Evolutionary conservation across 2,329 filamentous ascomycete species (phyloP).

Genomic region (Lecanicillium sp.): DNA sequence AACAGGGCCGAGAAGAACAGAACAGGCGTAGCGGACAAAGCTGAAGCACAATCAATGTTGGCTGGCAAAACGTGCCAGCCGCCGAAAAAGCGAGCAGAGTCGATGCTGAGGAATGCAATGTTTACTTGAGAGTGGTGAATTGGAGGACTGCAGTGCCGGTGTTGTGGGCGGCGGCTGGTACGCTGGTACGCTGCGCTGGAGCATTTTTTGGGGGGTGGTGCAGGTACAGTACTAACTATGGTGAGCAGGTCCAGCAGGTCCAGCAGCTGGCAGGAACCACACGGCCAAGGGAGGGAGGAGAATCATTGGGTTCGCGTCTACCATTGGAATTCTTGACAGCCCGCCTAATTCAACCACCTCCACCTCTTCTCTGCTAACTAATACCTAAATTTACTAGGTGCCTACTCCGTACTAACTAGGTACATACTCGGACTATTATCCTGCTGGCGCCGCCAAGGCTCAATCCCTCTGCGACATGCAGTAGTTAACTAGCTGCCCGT

Average conservation of each 20-base stretch:
- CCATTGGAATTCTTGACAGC: slow-evolving; percentile 11
- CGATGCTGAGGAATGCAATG: slow-evolving; percentile 17
- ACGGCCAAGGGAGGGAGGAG: slow-evolving; percentile 12
- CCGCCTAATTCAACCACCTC: not conserved
- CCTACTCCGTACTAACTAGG: no score
- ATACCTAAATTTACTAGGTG: no score
- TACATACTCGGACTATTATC: no score
- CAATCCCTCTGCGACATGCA: slow-evolving; percentile 4
- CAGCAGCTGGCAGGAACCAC: not conserved
- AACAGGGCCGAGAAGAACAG: slow-evolving; percentile 7
- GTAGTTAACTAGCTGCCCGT: slow-evolving; percentile 2
- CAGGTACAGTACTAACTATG: not conserved
- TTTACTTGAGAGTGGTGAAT: slow-evolving; percentile 14
- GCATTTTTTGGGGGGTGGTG: slow-evolving; percentile 24
- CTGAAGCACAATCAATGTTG: slow-evolving; percentile 1
- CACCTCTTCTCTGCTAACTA: no score
- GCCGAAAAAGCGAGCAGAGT: slow-evolving; percentile 13
- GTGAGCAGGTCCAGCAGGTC: slow-evolving; percentile 2
- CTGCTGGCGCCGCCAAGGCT: not conserved
- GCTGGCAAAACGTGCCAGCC: slow-evolving; percentile 13
- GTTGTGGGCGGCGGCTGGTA: not conserved
- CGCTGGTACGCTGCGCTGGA: slow-evolving; percentile 19
- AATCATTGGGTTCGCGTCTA: slow-evolving; percentile 5
- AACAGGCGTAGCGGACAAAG: slow-evolving; percentile 4
- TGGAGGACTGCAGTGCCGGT: no score